Evolutionary conservation across 345 rosid species (phyloP), one percentile per base, ranked within the genome.

Genomic region (Salix brachista): DNA sequence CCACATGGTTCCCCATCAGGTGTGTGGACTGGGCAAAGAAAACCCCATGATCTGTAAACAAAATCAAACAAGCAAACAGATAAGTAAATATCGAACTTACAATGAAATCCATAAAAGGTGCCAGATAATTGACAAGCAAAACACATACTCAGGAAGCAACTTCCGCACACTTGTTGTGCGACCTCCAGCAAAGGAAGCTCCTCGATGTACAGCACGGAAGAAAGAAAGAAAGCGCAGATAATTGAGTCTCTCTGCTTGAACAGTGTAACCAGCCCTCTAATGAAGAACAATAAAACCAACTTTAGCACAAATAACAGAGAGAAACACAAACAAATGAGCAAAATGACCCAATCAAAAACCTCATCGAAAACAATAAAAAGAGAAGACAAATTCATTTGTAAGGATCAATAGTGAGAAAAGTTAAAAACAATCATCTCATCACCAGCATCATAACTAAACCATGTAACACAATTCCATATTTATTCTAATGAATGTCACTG

Each of bases 1-100:
- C 98, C 99, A 83, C 99, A 96, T 41, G 99, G 98, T 79, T 90
- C 97, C 36, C 99, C 99, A 90, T 96, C 98, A 78, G 99, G 99
- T 65, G 99, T 96, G 84, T 91, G 98, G 69, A 93, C 98, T 62
- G 98, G 99, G 83, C 99, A 93, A 81, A 96, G 98, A 81, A 93
- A 96, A 71, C 99, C 99, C 98, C 98, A 96, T 52, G 99, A 93
- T 85, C 97, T 93, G 88, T 79, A 77, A 26, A 58, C 19, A 50
- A 16, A 32, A 44, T 26, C 18, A 69, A 18, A 26, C 17, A 72
- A 75, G 72, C 37, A 60, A 79, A 52, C 16, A 34, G 46, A 73
- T 52, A 17, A 75, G 71, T 64, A 71, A 67, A 75, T 54, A 52
- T 75, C n/a, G 64, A 74, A 39, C 34, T n/a, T 30, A 32, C 21